Conservation (phyloP, 225 moss, liverwort and hornwort genomes). For the Polytrichum commune region DNA sequence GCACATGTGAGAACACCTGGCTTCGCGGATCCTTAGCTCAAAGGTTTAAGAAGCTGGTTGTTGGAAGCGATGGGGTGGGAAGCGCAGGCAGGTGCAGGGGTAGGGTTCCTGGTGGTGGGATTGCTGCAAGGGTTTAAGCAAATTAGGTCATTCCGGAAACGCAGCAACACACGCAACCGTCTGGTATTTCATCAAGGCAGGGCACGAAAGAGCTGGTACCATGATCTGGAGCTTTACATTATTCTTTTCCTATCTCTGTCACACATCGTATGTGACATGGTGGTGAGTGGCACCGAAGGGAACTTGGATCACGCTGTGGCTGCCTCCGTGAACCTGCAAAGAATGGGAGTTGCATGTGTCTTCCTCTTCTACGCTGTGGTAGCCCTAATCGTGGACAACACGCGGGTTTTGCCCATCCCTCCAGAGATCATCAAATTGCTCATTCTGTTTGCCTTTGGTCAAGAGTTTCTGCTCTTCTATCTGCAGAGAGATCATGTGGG, state of each 20-base stretch:
- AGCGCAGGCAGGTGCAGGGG: constrained; percentile 51
- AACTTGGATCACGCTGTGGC: constrained; percentile 53
- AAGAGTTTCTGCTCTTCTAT: constrained; percentile 83
- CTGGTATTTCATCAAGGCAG: constrained; percentile 1
- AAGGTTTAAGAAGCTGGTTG: no score
- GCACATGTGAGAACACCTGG: no score
- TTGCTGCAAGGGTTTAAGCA: constrained; percentile 56
- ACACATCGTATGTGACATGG: constrained; percentile 59
- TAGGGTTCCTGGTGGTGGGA: constrained; percentile 61
- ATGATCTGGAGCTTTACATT: constrained; percentile 33
- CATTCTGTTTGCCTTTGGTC: constrained; percentile 65
- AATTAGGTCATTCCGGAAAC: constrained; percentile 33
- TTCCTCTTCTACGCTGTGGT: constrained; percentile 70
- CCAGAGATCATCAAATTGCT: constrained; percentile 53
- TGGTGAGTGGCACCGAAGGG: constrained; percentile 21
- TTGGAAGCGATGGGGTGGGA: constrained; percentile 55
- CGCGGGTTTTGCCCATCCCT: constrained; percentile 63
- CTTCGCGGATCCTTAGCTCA: no score
- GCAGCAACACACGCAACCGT: constrained; percentile 8
- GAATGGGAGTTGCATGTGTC: constrained; percentile 64
- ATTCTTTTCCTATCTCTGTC: constrained; percentile 56
- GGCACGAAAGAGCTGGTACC: constrained; percentile 27
- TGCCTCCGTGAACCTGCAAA: constrained; percentile 65
- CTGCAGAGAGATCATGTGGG: constrained; percentile 46
- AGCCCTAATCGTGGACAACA: constrained; percentile 64